Evolutionary conservation across 1,284 basidiomycete species (phyloP).

Genomic region (Cerioporus squamosus): DNA sequence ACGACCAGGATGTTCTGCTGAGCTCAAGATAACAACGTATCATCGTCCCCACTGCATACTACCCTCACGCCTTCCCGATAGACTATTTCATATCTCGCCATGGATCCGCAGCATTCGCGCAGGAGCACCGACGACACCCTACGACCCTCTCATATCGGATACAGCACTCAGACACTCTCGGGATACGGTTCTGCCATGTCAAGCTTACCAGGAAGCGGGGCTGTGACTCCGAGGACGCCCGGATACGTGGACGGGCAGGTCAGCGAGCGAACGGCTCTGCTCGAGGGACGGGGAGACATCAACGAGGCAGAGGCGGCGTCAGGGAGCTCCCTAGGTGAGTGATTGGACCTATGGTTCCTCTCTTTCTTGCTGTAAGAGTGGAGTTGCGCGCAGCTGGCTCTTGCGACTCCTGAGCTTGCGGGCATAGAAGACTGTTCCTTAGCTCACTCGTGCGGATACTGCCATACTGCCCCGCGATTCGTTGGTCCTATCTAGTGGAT

Average conservation of each 20-base stretch:
- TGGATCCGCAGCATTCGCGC: no score
- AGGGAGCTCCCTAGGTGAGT: conserved; percentile 14
- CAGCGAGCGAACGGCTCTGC: conserved; percentile 28
- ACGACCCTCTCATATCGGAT: background rate
- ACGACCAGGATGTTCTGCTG: background rate
- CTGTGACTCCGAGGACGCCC: conserved; percentile 28
- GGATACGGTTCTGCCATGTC: conserved; percentile 15
- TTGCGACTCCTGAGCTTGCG: no score
- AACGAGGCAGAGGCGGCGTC: conserved; percentile 23
- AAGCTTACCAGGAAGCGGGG: conserved; percentile 20
- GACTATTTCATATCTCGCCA: no score
- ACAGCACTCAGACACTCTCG: conserved; percentile 13
- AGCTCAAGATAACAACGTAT: conserved; percentile 1
- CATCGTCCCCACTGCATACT: no score
- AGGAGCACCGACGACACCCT: no score
- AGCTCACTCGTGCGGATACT: no score
- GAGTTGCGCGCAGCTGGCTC: background rate
- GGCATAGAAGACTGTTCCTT: no score
- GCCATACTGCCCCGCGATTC: no score
- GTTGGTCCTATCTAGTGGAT: no score
- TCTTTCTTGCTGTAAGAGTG: background rate
- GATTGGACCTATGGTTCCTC: background rate
- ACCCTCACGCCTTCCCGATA: no score
- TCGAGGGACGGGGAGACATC: conserved; percentile 19
- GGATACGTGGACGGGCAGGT: conserved; percentile 8